A percentile compares a stretch with the other conserved stretches of the same genome.
phyloP scores from a whole-genome alignment of 768 basidiomycete genomes.

The Hebeloma cylindrosporum region DNA sequence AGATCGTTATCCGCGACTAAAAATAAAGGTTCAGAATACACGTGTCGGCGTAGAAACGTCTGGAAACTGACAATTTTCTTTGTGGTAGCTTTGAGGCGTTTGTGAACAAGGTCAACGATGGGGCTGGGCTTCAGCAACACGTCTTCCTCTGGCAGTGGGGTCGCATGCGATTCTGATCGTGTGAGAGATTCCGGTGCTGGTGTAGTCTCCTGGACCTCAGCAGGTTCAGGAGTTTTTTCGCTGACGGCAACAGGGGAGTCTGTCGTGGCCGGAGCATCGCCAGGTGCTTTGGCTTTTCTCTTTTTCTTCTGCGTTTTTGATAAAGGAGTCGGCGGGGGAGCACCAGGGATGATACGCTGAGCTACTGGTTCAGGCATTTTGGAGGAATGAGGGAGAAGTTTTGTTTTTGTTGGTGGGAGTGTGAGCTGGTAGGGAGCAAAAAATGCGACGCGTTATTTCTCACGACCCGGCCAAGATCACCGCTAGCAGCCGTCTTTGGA shows the following conservation, averaged over 20 bases:
- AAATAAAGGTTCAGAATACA: slow-evolving; percentile 15
- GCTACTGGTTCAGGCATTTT: slow-evolving; percentile 40
- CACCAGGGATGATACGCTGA: slow-evolving; percentile 72
- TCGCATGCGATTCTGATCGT: slow-evolving; percentile 39
- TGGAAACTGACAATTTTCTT: slow-evolving; percentile 76
- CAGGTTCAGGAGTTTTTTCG: slow-evolving; percentile 50
- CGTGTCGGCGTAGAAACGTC: slow-evolving; percentile 6
- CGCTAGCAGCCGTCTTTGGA: not conserved
- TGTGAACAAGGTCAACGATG: slow-evolving; percentile 75
- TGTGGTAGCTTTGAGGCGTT: slow-evolving; percentile 70
- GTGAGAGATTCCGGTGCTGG: slow-evolving; percentile 48
- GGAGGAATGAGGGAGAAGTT: slow-evolving; percentile 9
- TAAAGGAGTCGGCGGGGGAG: slow-evolving; percentile 58
- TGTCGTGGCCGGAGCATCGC: slow-evolving; percentile 48
- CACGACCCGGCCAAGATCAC: slow-evolving; percentile 22
- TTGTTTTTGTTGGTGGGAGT: slow-evolving; percentile 18
- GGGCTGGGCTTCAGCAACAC: slow-evolving; percentile 56
- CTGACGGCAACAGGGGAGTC: slow-evolving; percentile 35
- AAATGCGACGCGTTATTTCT: slow-evolving; percentile 34
- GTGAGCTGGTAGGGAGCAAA: slow-evolving; percentile 27
- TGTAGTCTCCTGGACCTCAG: slow-evolving; percentile 47
- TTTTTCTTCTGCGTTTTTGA: slow-evolving; percentile 75
- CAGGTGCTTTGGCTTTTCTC: slow-evolving; percentile 49
- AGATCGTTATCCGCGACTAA: slow-evolving; percentile 72
- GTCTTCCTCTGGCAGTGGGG: slow-evolving; percentile 47